phyloP scores from a whole-genome alignment of 352 stramenopile genomes.

The Pythium oligandrum region DNA sequence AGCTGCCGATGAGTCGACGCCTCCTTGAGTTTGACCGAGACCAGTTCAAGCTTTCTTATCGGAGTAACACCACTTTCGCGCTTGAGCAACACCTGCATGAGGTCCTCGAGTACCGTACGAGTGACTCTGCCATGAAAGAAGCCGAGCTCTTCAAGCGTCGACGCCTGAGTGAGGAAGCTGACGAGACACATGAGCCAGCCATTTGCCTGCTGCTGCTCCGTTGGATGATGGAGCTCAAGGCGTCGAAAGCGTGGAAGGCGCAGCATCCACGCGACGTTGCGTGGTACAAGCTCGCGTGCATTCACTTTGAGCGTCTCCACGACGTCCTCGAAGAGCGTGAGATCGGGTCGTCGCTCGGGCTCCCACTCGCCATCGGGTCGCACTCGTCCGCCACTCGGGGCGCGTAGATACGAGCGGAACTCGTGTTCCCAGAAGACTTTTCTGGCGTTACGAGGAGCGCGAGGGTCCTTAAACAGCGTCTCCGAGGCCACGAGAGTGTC shows the following conservation, averaged over 20 bases:
- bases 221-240: slow-evolving; percentile 68
- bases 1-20: slow-evolving; percentile 29
- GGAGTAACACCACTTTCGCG: slow-evolving; percentile 6
- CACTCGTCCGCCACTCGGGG: not conserved
- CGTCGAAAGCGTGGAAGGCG: slow-evolving; percentile 33
- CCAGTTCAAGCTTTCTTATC: slow-evolving; percentile 48
- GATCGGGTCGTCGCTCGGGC: not conserved
- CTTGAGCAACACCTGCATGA: slow-evolving; percentile 24
- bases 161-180: slow-evolving; percentile 27
- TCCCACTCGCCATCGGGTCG: not conserved
- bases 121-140: slow-evolving; percentile 74
- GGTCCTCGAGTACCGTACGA: slow-evolving; percentile 34
- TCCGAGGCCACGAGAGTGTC: slow-evolving; percentile 6
- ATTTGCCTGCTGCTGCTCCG: slow-evolving; percentile 40
- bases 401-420: slow-evolving; percentile 4
- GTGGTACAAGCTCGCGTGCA: slow-evolving; percentile 47
- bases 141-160: slow-evolving; percentile 37
- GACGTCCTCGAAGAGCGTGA: slow-evolving; percentile 47
- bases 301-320: slow-evolving; percentile 57
- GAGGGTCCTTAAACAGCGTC: slow-evolving; percentile 18
- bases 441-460: slow-evolving; percentile 2
- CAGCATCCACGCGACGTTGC: slow-evolving; percentile 42
- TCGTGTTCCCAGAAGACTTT: slow-evolving; percentile 18
- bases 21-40: slow-evolving; percentile 60
- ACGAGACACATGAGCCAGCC: slow-evolving; percentile 18